Conservation (phyloP, 495 filamentous ascomycete species). For the Pseudoneurospora amorphoporcata region DNA sequence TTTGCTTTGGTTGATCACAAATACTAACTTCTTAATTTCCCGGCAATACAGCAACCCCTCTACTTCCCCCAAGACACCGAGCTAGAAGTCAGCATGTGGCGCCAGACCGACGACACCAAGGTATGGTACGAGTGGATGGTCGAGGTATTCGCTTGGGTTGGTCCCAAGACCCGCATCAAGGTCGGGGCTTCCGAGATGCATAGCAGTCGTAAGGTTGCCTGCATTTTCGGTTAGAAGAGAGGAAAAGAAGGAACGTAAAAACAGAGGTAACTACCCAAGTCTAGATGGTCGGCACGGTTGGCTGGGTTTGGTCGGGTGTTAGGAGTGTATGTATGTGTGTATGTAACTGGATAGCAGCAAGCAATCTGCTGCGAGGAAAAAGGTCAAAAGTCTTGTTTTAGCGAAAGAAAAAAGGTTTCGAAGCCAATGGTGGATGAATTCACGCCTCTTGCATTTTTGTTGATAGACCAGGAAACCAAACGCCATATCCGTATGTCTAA, state of each 20-base stretch:
- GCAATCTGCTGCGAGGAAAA: not conserved
- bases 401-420: not conserved
- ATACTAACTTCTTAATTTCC: conserved; percentile 3
- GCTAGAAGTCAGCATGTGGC: conserved; percentile 85
- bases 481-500: not conserved
- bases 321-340: not conserved
- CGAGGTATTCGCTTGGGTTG: conserved; percentile 60
- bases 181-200: conserved; percentile 76
- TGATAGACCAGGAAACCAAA: not conserved
- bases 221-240: conserved; percentile 47
- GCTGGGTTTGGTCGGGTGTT: not conserved
- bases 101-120: conserved; percentile 86
- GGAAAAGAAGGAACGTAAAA: not conserved
- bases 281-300: not conserved
- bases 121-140: conserved; percentile 99
- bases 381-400: not conserved
- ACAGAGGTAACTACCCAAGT: not conserved
- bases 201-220: conserved; percentile 81
- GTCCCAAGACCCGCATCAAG: conserved; percentile 55
- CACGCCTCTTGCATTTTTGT: not conserved
- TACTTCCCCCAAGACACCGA: conserved; percentile 78
- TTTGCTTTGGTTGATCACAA: not conserved
- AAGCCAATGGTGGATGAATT: not conserved
- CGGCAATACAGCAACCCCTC: conserved; percentile 56
- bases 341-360: not conserved